Conservation (phyloP, 2,329 filamentous ascomycete species). For the Sarocladium oryzae region DNA sequence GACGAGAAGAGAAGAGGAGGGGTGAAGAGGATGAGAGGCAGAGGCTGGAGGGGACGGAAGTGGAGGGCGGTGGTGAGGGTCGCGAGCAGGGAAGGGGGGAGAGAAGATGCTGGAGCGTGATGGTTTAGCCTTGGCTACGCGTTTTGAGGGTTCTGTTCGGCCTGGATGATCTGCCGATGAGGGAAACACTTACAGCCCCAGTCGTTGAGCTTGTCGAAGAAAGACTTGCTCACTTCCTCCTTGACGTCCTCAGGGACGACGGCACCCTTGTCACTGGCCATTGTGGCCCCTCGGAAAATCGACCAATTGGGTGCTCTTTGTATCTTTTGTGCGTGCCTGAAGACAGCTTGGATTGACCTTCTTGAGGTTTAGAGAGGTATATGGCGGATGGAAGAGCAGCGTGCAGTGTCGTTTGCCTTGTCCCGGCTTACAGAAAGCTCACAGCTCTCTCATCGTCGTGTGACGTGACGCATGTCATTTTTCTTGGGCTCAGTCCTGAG, state of each 20-base stretch:
- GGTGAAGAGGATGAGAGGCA: conserved; percentile 46
- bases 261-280: not conserved
- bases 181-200: conserved; percentile 46
- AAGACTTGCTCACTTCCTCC: conserved; percentile 18
- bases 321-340: no score
- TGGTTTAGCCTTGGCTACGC: not conserved
- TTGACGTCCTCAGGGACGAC: not conserved
- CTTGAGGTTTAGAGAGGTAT: no score
- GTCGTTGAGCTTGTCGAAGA: conserved; percentile 30
- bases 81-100: conserved; percentile 49
- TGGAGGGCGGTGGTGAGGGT: conserved; percentile 52
- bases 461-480: conserved; percentile 1
- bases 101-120: conserved; percentile 37
- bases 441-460: not conserved
- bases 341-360: no score
- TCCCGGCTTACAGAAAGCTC: no score
- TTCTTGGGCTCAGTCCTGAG: not conserved
- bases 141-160: no score
- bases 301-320: not conserved
- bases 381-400: no score
- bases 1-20: conserved; percentile 48
- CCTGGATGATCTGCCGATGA: no score
- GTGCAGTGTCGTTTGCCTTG: no score
- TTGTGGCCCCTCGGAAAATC: not conserved
- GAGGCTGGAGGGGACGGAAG: conserved; percentile 43